A percentile compares a stretch with the other conserved stretches of the same genome.
phyloP scores from a whole-genome alignment of 495 filamentous ascomycete genomes.

The Aspergillus panamensis region DNA sequence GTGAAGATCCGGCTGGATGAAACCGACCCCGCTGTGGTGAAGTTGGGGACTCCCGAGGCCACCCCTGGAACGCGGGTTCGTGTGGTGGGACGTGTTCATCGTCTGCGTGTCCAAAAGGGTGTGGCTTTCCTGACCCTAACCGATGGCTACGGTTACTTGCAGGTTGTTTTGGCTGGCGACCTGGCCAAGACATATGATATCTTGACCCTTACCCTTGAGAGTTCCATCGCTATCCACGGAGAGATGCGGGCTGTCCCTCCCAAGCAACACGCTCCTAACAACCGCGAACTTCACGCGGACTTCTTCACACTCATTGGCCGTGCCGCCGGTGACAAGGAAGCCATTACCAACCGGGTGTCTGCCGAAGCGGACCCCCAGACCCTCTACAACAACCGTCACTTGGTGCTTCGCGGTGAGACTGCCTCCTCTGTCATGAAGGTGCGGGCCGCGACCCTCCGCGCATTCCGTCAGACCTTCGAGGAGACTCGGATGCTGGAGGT shows the following conservation, averaged over 20 bases:
- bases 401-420: slow-evolving; percentile 85
- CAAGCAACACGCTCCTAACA: slow-evolving; percentile 74
- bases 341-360: slow-evolving; percentile 88
- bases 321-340: slow-evolving; percentile 84
- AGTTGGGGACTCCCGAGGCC: slow-evolving; percentile 54
- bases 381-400: slow-evolving; percentile 83
- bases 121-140: slow-evolving; percentile 81
- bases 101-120: slow-evolving; percentile 79
- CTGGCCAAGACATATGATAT: slow-evolving; percentile 92
- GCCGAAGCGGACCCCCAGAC: slow-evolving; percentile 75
- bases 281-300: slow-evolving; percentile 92
- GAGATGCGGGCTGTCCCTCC: slow-evolving; percentile 82
- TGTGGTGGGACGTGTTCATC: slow-evolving; percentile 82
- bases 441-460: slow-evolving; percentile 74
- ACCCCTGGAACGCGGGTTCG: slow-evolving; percentile 72
- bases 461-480: slow-evolving; percentile 79
- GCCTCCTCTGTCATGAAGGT: slow-evolving; percentile 90
- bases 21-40: slow-evolving; percentile 55
- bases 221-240: slow-evolving; percentile 80
- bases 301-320: slow-evolving; percentile 84
- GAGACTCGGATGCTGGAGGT: slow-evolving; percentile 79
- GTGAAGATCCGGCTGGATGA: slow-evolving; percentile 69
- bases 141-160: slow-evolving; percentile 87
- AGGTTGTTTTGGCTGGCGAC: slow-evolving; percentile 80
- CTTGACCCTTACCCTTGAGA: slow-evolving; percentile 81